Conservation (phyloP, 2,329 filamentous ascomycete species). For the Allantophomopsis lycopodina region DNA sequence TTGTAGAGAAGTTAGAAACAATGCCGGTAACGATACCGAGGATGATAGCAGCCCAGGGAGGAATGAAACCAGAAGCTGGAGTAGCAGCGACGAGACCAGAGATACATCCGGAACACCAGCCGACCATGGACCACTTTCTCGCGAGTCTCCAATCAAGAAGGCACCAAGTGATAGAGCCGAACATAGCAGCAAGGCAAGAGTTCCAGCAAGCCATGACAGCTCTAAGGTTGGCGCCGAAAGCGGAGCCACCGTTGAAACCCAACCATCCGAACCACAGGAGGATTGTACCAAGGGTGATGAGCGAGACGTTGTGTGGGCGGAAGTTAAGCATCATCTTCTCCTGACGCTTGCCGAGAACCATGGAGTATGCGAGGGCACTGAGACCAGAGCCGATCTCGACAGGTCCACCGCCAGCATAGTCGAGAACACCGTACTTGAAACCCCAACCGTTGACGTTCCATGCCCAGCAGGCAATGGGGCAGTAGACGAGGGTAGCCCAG, state of each 20-base stretch:
- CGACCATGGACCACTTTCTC: constrained; percentile 79
- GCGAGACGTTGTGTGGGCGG: constrained; percentile 94
- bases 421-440: constrained; percentile 79
- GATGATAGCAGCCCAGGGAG: constrained; percentile 52
- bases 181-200: constrained; percentile 68
- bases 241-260: constrained; percentile 93
- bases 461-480: constrained; percentile 88
- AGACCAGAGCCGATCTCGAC: constrained; percentile 95
- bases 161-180: constrained; percentile 86
- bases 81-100: constrained; percentile 59
- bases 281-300: constrained; percentile 90
- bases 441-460: constrained; percentile 95
- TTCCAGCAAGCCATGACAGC: constrained; percentile 98
- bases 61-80: constrained; percentile 54
- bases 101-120: constrained; percentile 60
- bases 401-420: constrained; percentile 92
- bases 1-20: constrained; percentile 55
- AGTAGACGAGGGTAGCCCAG: constrained; percentile 97
- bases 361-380: constrained; percentile 87
- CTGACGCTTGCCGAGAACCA: constrained; percentile 89
- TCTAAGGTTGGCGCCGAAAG: constrained; percentile 87
- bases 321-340: constrained; percentile 99
- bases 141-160: constrained; percentile 90
- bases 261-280: constrained; percentile 99
- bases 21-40: constrained; percentile 54